Base-by-base conservation (phyloP, 768 basidiomycete species). In the Mrakia gelida region DNA sequence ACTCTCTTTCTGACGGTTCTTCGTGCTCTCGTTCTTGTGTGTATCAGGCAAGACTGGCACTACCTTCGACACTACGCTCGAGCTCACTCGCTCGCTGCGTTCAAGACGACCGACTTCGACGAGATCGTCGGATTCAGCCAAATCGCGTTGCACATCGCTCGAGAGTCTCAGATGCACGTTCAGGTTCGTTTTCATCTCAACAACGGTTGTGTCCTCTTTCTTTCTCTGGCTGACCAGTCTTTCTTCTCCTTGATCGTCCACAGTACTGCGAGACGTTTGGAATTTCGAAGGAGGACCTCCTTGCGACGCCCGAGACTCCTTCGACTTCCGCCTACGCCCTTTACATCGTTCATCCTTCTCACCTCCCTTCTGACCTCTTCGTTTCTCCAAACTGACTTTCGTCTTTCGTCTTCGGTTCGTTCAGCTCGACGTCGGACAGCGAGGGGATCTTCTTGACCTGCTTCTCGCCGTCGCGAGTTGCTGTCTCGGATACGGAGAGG, bases 271-370 rank as follows among this genome's bases (percentile, higher is more conserved):
- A 87, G 7, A 82, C 87, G 18, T 96, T 91, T 82, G 92, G 90
- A 15, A 86, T 96, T 68, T 86, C 87, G 3, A 81, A 86, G 15
- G 87, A 88, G 5, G 90, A 92, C 61, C 85, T 94, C 10, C 87
- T 89, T 70, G 83, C 81, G 23, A 90, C 90, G 1, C 86, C 87
- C 4, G 93, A 95, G 82, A 90, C 90, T 1, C 86, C 87, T 4
- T 93, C 95, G 82, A 93, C 92, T 41, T 91, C 89, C 3, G 94
- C 94, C 11, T 98, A 98, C 81, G 92, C 93, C 0, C 90, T 91
- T 11, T 98, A 91, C 85, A 87, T 97, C 41, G 67, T 70, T 26
- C 13, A 41, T 18, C 34, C 67, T n/a, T 28, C 62, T 6, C n/a
- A 32, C 30, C 63, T 65, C n/a, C 30, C 6, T 38, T 34, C 26